These are phyloP conservation scores for Mycena citricolor DNA, from an alignment of 1,284 basidiomycete genomes.

Conservation along the genomic window DNA sequence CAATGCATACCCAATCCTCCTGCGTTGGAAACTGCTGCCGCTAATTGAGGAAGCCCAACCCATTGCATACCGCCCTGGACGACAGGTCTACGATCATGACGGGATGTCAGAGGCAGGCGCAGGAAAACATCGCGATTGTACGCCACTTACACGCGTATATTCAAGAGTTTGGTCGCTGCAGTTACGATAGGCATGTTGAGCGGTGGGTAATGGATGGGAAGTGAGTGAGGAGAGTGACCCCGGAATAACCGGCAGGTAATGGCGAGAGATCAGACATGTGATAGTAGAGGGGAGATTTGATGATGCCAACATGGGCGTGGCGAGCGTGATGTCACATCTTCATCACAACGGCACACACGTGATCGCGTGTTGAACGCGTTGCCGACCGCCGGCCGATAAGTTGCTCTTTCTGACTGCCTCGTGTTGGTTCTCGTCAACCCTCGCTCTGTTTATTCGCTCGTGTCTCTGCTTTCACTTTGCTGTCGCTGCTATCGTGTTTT, in stretches of 20 bases:
- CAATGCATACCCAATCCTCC: conserved; percentile 71
- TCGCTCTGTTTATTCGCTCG: too few species aligned
- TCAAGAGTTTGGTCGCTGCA: conserved; percentile 50
- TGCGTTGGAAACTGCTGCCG: conserved; percentile 81
- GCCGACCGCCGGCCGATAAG: conserved; percentile 2
- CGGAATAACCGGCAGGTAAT: too few species aligned
- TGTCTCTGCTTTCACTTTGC: conserved; percentile 2
- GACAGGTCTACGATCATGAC: too few species aligned
- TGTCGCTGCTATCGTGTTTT: neutral
- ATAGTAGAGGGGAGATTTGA: too few species aligned
- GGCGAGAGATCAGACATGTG: too few species aligned
- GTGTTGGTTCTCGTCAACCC: too few species aligned
- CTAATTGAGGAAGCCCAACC: conserved; percentile 78
- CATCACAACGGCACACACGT: too few species aligned
- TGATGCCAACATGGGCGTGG: too few species aligned
- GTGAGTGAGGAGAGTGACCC: too few species aligned
- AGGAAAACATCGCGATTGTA: neutral
- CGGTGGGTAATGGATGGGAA: too few species aligned
- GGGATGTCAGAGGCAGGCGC: conserved; percentile 5
- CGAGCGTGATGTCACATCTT: too few species aligned
- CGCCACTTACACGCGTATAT: conserved; percentile 58
- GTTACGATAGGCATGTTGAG: conserved; percentile 46
- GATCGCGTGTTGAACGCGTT: neutral
- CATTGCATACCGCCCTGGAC: conserved; percentile 87
- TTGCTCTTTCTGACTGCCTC: neutral